These are phyloP conservation scores for Ceratocystis cacaofunesta DNA, from an alignment of 2,329 filamentous ascomycete genomes.

Conservation along the genomic window DNA sequence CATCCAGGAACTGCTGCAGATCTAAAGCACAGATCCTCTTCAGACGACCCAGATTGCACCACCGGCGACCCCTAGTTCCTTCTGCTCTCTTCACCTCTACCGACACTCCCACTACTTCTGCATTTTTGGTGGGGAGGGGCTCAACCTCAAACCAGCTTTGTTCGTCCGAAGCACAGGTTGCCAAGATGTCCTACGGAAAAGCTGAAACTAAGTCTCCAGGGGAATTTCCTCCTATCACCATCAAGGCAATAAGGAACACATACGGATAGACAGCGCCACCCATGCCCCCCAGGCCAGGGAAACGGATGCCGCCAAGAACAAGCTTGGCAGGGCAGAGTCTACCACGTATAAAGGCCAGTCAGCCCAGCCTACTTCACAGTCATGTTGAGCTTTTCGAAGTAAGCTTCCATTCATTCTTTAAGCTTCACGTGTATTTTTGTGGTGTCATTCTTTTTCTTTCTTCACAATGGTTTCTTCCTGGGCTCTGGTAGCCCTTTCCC, in stretches of 20 bases:
- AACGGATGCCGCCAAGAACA: neutral
- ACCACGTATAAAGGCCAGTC: neutral
- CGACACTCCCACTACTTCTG: neutral
- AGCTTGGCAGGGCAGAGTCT: neutral
- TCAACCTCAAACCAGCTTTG: neutral
- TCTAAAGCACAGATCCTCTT: constrained; percentile 1
- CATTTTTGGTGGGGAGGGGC: neutral
- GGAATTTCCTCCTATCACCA: constrained; percentile 3
- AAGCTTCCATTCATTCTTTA: neutral
- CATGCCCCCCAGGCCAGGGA: neutral
- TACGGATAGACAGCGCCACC: neutral
- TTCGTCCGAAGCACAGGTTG: constrained; percentile 1
- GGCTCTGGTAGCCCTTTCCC: constrained; percentile 5
- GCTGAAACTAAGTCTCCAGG: neutral
- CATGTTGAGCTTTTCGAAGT: neutral
- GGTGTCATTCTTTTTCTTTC: constrained; percentile 6
- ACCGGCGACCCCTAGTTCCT: neutral
- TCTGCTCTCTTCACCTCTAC: neutral
- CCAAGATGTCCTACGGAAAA: neutral
- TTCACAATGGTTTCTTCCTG: constrained; percentile 6
- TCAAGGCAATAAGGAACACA: neutral
- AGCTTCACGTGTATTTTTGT: constrained; percentile 5
- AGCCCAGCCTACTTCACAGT: neutral
- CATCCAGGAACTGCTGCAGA: neutral
- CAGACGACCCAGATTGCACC: neutral